Evolutionary conservation across 2,329 filamentous ascomycete genomes (phyloP).

Genomic region (Beauveria asiatica): DNA sequence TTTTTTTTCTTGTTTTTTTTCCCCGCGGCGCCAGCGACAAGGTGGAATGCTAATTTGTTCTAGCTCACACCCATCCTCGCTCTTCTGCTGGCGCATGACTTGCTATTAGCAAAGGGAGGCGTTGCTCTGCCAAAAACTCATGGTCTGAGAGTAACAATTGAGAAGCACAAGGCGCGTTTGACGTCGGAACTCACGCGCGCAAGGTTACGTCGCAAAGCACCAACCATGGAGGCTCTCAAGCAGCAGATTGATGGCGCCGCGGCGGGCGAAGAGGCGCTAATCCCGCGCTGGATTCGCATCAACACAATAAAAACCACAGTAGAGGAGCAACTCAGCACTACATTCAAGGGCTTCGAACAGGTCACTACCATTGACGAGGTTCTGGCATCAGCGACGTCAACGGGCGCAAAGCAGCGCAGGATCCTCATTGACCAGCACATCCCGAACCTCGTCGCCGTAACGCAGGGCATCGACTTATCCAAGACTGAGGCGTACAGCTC

Average conservation of each 20-base stretch:
- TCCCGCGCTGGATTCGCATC: conserved; percentile 87
- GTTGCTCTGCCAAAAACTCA: conserved; percentile 75
- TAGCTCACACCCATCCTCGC: conserved; percentile 75
- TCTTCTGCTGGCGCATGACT: conserved; percentile 77
- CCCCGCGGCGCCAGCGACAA: neutral
- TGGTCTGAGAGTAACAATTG: conserved; percentile 65
- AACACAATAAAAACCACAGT: conserved; percentile 70
- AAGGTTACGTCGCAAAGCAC: conserved; percentile 61
- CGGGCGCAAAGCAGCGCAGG: conserved; percentile 31
- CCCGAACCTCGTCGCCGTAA: conserved; percentile 73
- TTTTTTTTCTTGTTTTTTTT: neutral
- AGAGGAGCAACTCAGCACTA: conserved; percentile 62
- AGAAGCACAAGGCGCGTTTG: conserved; percentile 73
- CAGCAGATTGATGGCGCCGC: conserved; percentile 45
- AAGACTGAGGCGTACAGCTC: conserved; percentile 64
- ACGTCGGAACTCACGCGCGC: conserved; percentile 75
- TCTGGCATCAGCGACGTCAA: conserved; percentile 22
- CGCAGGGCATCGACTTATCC: conserved; percentile 62
- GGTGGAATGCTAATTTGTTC: conserved; percentile 12
- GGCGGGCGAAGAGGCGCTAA: conserved; percentile 42
- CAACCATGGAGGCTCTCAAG: conserved; percentile 58
- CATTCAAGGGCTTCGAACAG: conserved; percentile 57
- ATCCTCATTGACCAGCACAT: conserved; percentile 73
- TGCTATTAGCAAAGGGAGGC: conserved; percentile 71
- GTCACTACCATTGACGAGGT: conserved; percentile 51